Conservation (phyloP, 2,329 filamentous ascomycete genomes). For the Aspergillus brasiliensis region DNA sequence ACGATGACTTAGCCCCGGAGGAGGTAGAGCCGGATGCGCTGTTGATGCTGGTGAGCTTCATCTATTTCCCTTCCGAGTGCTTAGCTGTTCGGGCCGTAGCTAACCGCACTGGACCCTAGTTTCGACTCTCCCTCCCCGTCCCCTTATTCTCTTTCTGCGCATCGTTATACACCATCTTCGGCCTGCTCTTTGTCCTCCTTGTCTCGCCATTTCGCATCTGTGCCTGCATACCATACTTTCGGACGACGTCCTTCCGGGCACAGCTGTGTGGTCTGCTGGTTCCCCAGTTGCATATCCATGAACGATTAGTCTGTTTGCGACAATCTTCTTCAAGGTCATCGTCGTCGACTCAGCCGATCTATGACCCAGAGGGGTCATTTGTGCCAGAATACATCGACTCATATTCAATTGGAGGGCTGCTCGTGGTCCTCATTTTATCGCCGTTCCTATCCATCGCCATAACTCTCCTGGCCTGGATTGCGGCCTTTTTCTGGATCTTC, state of each 20-base stretch:
- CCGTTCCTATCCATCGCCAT: constrained; percentile 60
- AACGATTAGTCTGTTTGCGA: constrained; percentile 36
- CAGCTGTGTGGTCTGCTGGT: constrained; percentile 57
- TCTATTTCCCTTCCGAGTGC: background rate
- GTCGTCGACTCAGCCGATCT: constrained; percentile 33
- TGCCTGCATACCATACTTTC: constrained; percentile 45
- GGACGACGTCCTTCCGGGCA: constrained; percentile 49
- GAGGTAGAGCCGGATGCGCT: constrained; percentile 45
- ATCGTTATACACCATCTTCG: constrained; percentile 56
- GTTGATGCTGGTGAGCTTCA: constrained; percentile 43
- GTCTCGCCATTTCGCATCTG: constrained; percentile 59
- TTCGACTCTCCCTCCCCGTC: constrained; percentile 57
- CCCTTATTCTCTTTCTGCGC: constrained; percentile 58
- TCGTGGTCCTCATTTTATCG: constrained; percentile 57
- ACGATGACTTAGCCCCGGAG: constrained; percentile 29
- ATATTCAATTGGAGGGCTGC: constrained; percentile 43
- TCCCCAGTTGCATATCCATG: constrained; percentile 54
- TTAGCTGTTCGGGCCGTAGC: constrained; percentile 4
- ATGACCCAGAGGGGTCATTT: constrained; percentile 41
- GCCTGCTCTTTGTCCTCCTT: constrained; percentile 53
- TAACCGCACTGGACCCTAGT: constrained; percentile 35
- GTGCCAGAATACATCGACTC: constrained; percentile 34
- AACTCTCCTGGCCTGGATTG: constrained; percentile 59
- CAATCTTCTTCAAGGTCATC: constrained; percentile 26
- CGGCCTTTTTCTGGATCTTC: constrained; percentile 65